Percentiles rank a stretch among this genome's conserved stretches.
Evolutionary conservation across 768 basidiomycete genomes (phyloP).

Genomic region (Austroboletus eburneus): DNA sequence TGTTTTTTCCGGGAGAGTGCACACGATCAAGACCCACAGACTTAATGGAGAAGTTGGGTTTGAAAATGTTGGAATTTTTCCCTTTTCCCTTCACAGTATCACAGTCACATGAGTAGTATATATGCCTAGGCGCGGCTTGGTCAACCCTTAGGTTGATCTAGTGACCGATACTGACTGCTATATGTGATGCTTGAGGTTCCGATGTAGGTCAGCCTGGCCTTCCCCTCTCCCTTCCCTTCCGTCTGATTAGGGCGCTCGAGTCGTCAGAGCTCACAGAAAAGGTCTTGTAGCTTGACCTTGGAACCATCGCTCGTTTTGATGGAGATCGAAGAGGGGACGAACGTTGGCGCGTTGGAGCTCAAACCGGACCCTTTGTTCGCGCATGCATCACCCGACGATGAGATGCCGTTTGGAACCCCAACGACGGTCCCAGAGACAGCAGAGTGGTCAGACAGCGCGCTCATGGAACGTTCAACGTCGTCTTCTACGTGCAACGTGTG

Average conservation of each 20-base stretch:
- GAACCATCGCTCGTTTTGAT: conserved; percentile 21
- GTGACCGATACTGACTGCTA: no score
- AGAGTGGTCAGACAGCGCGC: conserved; percentile 8
- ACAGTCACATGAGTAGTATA: no score
- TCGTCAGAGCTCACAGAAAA: no score
- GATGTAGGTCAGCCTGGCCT: no score
- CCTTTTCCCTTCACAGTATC: no score
- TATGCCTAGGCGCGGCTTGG: no score
- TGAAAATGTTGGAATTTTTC: no score
- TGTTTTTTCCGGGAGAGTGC: not conserved
- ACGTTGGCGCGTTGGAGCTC: conserved; percentile 24
- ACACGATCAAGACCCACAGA: conserved; percentile 7
- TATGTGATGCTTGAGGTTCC: no score
- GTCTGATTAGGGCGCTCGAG: no score
- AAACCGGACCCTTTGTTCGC: conserved; percentile 3
- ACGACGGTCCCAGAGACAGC: not conserved
- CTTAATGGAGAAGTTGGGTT: conserved; percentile 19
- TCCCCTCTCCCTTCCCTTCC: no score
- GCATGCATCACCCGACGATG: not conserved
- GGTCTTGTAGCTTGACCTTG: conserved; percentile 10
- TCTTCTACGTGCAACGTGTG: conserved; percentile 31
- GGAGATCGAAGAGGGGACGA: conserved; percentile 20
- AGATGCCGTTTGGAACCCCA: not conserved
- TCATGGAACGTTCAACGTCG: conserved; percentile 17
- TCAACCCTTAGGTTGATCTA: no score